A percentile compares a stretch with the other conserved stretches of the same genome.
Evolutionary conservation across 306 rosid genomes (phyloP).

Genomic region (Ceratonia siliqua): DNA sequence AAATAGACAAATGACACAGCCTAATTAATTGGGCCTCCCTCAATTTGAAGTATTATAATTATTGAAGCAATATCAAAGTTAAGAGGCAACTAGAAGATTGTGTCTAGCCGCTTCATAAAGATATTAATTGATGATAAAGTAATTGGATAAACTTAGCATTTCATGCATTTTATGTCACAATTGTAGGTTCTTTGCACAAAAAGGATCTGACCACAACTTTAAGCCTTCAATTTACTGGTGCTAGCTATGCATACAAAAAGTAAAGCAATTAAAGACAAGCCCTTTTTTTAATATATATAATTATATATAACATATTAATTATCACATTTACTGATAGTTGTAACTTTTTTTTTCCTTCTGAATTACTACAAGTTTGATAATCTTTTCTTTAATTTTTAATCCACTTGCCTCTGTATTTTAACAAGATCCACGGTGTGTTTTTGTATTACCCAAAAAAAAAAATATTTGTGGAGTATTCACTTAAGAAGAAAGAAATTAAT

Average conservation of each 20-base stretch:
- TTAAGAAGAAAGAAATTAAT: too few species aligned
- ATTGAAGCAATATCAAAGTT: constrained; percentile 49
- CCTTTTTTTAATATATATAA: constrained; percentile 37
- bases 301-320: constrained; percentile 24
- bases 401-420: background rate
- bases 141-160: constrained; percentile 58
- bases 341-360: constrained; percentile 38
- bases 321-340: constrained; percentile 28
- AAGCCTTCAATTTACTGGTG: constrained; percentile 39
- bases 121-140: constrained; percentile 46
- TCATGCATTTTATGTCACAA: constrained; percentile 43
- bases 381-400: constrained; percentile 26
- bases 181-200: constrained; percentile 50
- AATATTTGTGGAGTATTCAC: background rate
- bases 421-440: background rate
- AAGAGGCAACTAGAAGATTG: constrained; percentile 60
- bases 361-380: constrained; percentile 14
- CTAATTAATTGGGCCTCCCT: constrained; percentile 42
- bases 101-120: constrained; percentile 37
- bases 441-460: background rate
- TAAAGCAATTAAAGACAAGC: constrained; percentile 39
- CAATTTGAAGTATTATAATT: constrained; percentile 42
- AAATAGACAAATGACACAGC: constrained; percentile 49
- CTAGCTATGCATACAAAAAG: constrained; percentile 36
- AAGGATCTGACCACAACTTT: constrained; percentile 54